Conservation (phyloP, 768 basidiomycete genomes). For the Hortiboletus flavorubellus region DNA sequence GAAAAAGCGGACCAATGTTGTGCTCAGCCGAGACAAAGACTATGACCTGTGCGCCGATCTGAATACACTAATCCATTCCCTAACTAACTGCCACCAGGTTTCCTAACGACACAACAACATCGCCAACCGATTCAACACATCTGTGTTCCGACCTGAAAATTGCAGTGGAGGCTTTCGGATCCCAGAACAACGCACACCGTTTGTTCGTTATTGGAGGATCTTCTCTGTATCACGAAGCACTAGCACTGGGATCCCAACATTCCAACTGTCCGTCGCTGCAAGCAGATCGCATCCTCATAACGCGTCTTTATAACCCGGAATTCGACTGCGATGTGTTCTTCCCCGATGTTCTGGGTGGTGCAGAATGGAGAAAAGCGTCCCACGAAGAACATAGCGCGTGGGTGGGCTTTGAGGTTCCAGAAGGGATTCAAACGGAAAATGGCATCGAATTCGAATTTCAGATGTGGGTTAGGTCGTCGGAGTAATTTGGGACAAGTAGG, state of each 20-base stretch:
- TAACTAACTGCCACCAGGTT: constrained; percentile 21
- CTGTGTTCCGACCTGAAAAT: constrained; percentile 22
- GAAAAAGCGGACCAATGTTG: constrained; percentile 68
- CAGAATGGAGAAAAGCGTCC: constrained; percentile 54
- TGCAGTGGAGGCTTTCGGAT: constrained; percentile 16
- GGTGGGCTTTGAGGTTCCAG: constrained; percentile 76
- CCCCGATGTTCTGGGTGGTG: constrained; percentile 56
- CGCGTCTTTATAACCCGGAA: constrained; percentile 70
- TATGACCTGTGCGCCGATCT: constrained; percentile 57
- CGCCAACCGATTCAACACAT: constrained; percentile 26
- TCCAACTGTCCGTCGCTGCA: constrained; percentile 33
- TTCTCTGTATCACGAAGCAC: constrained; percentile 69
- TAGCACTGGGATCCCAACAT: constrained; percentile 35
- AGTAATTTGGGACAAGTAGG: neutral
- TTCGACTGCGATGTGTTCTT: constrained; percentile 90
- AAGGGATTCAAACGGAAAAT: constrained; percentile 77
- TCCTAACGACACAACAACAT: neutral
- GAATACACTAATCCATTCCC: neutral
- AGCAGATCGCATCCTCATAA: constrained; percentile 84
- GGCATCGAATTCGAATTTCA: constrained; percentile 88
- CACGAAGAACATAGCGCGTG: constrained; percentile 69
- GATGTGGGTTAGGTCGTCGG: constrained; percentile 75
- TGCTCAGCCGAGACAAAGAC: constrained; percentile 59
- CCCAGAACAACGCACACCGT: constrained; percentile 41
- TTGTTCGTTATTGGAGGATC: constrained; percentile 93